Base-by-base conservation (phyloP, 2,329 filamentous ascomycete genomes). In the Diatrype stigma region DNA sequence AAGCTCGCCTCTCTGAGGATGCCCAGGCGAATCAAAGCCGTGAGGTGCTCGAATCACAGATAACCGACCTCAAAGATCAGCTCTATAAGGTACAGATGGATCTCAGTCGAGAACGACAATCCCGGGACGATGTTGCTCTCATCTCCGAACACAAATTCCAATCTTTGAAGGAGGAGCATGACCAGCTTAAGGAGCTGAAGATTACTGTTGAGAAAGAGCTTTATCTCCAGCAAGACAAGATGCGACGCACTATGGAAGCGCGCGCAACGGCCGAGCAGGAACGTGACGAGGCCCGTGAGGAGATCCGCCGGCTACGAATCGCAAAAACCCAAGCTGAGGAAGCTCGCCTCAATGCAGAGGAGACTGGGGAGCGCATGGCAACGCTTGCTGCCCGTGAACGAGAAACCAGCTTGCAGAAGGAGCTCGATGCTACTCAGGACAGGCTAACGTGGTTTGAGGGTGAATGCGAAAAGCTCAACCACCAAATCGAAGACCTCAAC, bases 131-230 rank as follows among this genome's bases (percentile, higher is more conserved):
- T 64, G 91, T 96, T 23, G 86, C 93, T 56, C 83, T 96, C 59
- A 86, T 97, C 51, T 85, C 89, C 4, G 91, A 96, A 60, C 92
- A 96, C 71, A 95, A 94, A 66, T 89, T 86, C 61, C 78, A 88
- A 42, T 83, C 86, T 47, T 76, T 99, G 53, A 86, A 92, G 65
- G 85, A 92, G 23, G 91, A 97, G 58, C 96, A 85, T 60, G 86
- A 95, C 46, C 82, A 84, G 32, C 78, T 97, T 32, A 96, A 96
- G 61, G 91, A 96, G 56, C 86, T 90, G 26, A 99, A 99, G 70
- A 96, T 96, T 62, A 96, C 86, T 45, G 96, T 99, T 56, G 93
- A 99, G 70, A 97, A 96, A 69, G 93, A 97, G 70, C 86, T 99
- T 67, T 97, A 97, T 66, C 87, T 89, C 5, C 93, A 97, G 65